Evolutionary conservation across 495 filamentous ascomycete genomes (phyloP).

Genomic region (Opeltia flavorubescens): DNA sequence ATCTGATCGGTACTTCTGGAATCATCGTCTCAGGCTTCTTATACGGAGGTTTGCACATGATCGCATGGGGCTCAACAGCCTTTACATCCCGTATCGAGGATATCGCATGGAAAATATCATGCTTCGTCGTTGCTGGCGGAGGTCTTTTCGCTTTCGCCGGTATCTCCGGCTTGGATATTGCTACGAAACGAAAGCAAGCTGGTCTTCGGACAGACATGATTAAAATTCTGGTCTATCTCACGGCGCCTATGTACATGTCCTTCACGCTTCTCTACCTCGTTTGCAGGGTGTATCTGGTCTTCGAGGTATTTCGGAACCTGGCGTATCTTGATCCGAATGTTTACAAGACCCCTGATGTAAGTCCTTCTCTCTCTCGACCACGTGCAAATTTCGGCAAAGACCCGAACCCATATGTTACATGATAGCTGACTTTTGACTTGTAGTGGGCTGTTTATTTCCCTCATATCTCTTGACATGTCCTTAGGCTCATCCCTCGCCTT

Average conservation of each 20-base stretch:
- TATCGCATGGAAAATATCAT: slow-evolving; percentile 1
- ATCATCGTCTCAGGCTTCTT: background rate
- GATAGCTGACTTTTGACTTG: background rate
- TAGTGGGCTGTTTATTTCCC: background rate
- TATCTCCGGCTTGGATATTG: background rate
- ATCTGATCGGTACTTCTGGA: background rate
- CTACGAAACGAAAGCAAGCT: background rate
- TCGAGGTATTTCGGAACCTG: background rate
- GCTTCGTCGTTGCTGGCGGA: background rate
- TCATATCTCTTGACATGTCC: background rate
- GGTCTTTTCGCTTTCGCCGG: background rate
- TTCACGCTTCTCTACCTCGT: background rate
- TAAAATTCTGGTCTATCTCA: background rate
- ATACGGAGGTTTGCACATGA: background rate
- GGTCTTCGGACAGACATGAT: background rate
- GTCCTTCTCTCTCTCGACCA: background rate
- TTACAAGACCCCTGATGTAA: background rate
- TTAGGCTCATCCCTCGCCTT: too few species aligned
- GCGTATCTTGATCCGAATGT: background rate
- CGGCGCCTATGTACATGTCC: background rate
- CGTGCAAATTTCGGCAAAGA: background rate
- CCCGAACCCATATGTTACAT: background rate
- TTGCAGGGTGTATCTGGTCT: background rate
- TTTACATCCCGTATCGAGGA: background rate
- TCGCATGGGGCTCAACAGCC: background rate